Evolutionary conservation across 306 rosid species (phyloP), one percentile per base, ranked within the genome.

Genomic region (Trichosanthes cucumerina): DNA sequence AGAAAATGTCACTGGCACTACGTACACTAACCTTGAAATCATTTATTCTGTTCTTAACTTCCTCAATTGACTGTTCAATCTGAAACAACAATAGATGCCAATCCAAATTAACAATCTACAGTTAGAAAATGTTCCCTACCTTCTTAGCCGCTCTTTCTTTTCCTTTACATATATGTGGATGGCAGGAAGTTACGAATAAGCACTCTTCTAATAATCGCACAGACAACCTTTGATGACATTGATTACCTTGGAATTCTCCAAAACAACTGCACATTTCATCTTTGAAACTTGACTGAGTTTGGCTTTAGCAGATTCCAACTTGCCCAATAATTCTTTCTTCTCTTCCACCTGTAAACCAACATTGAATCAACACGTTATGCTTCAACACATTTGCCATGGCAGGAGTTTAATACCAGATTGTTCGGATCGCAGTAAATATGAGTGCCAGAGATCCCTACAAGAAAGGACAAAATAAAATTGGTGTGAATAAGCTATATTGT

Each of bases 241-340:
- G 44, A 47, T 81, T 80, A 92, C 98, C 98, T 84, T 91, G 77
- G 57, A 59, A 71, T 88, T 93, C 75, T 89, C 89, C 81, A 72
- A 34, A 74, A 81, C 79, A 83, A 89, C 80, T 76, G 85, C 86
- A 76, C 86, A 83, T 88, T 91, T 89, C 82, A 83, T 75, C 78
- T 7, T 75, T 80, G 80, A 83, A 79, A 89, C 88, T 62, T 86
- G 93, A 81, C 86, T 82, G 75, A 86, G 92, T 82, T 80, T 85
- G 76, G 86, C 92, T 87, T 88, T 88, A 81, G 96, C 96, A 71
- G 88, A 85, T 77, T 91, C 89, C 85, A 91, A 74, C 86, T 84
- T 77, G 64, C 57, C 82, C 79, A 65, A 78, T 58, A 86, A 83
- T 76, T 81, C 88, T 82, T 82, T 77, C 86, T 81, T 87, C 75